Conservation (phyloP, 305 asterid species). For the Fraxinus latifolia region DNA sequence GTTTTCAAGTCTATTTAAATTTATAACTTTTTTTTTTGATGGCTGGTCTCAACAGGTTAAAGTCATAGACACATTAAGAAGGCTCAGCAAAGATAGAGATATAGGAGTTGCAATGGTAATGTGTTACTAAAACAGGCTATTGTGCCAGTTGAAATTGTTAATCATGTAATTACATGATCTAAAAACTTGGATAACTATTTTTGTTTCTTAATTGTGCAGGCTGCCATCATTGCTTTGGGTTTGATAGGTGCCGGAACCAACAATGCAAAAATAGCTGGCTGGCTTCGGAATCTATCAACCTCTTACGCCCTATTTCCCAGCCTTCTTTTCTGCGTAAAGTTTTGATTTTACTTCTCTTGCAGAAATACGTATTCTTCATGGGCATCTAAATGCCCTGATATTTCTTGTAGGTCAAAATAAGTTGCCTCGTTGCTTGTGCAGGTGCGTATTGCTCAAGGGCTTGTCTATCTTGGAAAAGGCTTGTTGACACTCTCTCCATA, state of each 20-base stretch:
- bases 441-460: constrained; percentile 96
- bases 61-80: constrained; percentile 95
- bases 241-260: constrained; percentile 98
- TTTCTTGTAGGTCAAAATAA: not conserved
- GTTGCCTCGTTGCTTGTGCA: constrained; percentile 31
- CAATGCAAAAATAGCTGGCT: constrained; percentile 95
- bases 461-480: constrained; percentile 87
- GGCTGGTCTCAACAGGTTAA: constrained; percentile 58
- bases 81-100: constrained; percentile 94
- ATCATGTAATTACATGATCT: not conserved
- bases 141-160: not conserved
- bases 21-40: not conserved
- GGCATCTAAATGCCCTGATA: not conserved
- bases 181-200: not conserved
- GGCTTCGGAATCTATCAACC: constrained; percentile 90
- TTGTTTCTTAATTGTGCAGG: constrained; percentile 38
- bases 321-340: constrained; percentile 82
- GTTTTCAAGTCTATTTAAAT: not conserved
- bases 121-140: constrained; percentile 1
- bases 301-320: constrained; percentile 85
- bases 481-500: constrained; percentile 84
- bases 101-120: constrained; percentile 88
- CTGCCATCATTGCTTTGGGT: constrained; percentile 84
- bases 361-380: not conserved
- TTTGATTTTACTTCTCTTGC: constrained; percentile 16